A percentile compares a stretch with the other conserved stretches of the same genome.
Evolutionary conservation across 2,329 filamentous ascomycete species (phyloP).

Genomic region (Stachybotrys elegans): DNA sequence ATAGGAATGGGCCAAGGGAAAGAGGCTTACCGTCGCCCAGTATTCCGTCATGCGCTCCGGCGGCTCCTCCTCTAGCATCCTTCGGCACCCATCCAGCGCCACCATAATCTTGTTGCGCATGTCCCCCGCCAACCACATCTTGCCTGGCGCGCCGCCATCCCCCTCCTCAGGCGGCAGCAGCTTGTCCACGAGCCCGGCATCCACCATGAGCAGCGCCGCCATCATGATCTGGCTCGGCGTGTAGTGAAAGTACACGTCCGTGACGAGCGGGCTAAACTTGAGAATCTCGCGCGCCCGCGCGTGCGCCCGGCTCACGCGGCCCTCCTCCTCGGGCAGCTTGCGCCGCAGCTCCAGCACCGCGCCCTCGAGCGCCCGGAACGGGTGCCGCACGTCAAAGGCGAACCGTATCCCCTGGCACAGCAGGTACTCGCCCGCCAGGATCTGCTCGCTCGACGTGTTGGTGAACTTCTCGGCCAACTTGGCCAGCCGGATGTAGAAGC

Average conservation of each 20-base stretch:
- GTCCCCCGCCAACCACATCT: slow-evolving; percentile 17
- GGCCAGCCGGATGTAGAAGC: slow-evolving; percentile 62
- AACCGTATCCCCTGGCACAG: slow-evolving; percentile 90
- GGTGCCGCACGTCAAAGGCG: slow-evolving; percentile 88
- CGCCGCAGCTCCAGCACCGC: slow-evolving; percentile 76
- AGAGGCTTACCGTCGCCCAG: slow-evolving; percentile 43
- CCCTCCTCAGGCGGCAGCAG: slow-evolving; percentile 34
- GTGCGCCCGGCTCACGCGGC: slow-evolving; percentile 58
- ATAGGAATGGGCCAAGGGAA: too few species aligned
- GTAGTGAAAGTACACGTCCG: slow-evolving; percentile 96
- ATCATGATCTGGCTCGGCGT: slow-evolving; percentile 93
- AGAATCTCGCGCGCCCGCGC: slow-evolving; percentile 67
- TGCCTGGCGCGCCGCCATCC: slow-evolving; percentile 16
- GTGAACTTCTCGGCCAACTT: slow-evolving; percentile 67
- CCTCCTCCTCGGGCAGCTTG: slow-evolving; percentile 53
- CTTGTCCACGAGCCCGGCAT: slow-evolving; percentile 54
- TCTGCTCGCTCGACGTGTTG: slow-evolving; percentile 69
- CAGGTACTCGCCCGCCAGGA: slow-evolving; percentile 87
- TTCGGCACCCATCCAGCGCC: slow-evolving; percentile 45
- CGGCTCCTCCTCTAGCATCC: slow-evolving; percentile 51
- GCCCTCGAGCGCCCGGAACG: slow-evolving; percentile 82
- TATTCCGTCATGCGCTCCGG: slow-evolving; percentile 50
- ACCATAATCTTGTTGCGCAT: slow-evolving; percentile 43
- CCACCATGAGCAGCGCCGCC: slow-evolving; percentile 70
- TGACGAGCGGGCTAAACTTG: slow-evolving; percentile 76